Evolutionary conservation across 768 basidiomycete genomes (phyloP), one percentile per base, ranked within the genome.

Genomic region (Amyloporia xantha): DNA sequence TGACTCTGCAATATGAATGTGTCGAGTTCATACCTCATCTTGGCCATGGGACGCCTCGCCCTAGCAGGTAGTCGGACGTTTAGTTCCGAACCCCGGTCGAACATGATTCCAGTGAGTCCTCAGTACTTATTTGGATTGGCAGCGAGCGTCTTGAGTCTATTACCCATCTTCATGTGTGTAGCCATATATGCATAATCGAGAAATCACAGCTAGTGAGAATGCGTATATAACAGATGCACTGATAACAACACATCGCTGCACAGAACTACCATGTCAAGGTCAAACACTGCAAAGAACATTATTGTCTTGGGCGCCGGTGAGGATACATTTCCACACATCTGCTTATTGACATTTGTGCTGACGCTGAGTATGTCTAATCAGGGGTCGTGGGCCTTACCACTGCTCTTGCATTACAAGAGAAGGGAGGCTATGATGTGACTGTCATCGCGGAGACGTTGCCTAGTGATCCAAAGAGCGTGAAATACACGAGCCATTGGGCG

Each of bases 401-500:
- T 5, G 88, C 87, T 0, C 56, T 90, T 30, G 77, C 72, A 53
- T 68, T 88, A 10, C 85, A 85, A 60, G 78, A 83, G 54, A 70
- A 68, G 15, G 78, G 77, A 12, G 71, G 67, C 5, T 83, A 84
- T 58, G 65, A 68, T 6, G 87, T 91, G 13, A 79, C 78, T 2
- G 71, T 91, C 47, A 65, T 90, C 9, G 83, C 89, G 0, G 85
- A 88, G 44, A 68, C 73, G 1, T 69, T 90, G 30, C 88, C 89
- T 0, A 80, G 72, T 30, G 89, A 91, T 61, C 74, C 78, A 2
- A 82, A 82, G 64, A 73, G 71, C 15, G 81, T 84, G 59, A 72
- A 74, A 44, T 91, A 86, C 57, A 86, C 89, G 1, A 87, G 85
- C 61, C 77, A 76, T 28, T 91, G 89, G 89, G 88, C 89, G 38